These are phyloP conservation scores for Starmerella potacharoeniae DNA, from an alignment of 805 yeast species.

Conservation along the genomic window DNA sequence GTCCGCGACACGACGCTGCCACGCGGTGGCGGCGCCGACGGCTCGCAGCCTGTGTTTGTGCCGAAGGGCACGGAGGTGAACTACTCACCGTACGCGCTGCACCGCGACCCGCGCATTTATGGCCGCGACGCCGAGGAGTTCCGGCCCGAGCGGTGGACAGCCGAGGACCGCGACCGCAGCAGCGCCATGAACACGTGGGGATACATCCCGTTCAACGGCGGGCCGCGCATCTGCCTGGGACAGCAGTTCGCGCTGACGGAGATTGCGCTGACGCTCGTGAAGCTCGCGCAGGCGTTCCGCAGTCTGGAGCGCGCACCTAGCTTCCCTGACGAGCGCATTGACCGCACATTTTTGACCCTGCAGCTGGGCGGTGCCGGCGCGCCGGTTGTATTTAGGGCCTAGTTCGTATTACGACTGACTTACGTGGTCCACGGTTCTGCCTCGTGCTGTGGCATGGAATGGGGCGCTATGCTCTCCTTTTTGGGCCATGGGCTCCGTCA, in stretches of 20 bases:
- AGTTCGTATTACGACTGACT: neutral
- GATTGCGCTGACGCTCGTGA: conserved; percentile 33
- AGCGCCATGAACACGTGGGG: conserved; percentile 34
- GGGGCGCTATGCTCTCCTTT: no score
- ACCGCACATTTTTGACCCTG: conserved; percentile 3
- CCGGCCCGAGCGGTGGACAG: conserved; percentile 40
- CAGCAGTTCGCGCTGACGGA: conserved; percentile 43
- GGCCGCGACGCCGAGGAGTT: conserved; percentile 35
- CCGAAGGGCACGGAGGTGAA: conserved; percentile 33
- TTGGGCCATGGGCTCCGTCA: no score
- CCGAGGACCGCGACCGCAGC: conserved; percentile 7
- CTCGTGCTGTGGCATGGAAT: no score
- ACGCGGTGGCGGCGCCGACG: conserved; percentile 39
- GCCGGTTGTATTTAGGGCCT: neutral
- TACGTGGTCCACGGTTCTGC: no score
- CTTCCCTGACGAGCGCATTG: neutral
- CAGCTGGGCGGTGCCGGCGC: conserved; percentile 6
- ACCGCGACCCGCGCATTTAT: conserved; percentile 30
- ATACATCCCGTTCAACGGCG: conserved; percentile 39
- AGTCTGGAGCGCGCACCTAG: conserved; percentile 6
- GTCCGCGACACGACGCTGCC: conserved; percentile 37
- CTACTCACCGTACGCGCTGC: conserved; percentile 34
- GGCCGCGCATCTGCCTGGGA: conserved; percentile 41
- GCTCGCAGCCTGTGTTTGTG: conserved; percentile 30
- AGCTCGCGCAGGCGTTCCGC: conserved; percentile 29